Evolutionary conservation across 768 basidiomycete genomes (phyloP).

Genomic region (Phlegmacium glaucopus): DNA sequence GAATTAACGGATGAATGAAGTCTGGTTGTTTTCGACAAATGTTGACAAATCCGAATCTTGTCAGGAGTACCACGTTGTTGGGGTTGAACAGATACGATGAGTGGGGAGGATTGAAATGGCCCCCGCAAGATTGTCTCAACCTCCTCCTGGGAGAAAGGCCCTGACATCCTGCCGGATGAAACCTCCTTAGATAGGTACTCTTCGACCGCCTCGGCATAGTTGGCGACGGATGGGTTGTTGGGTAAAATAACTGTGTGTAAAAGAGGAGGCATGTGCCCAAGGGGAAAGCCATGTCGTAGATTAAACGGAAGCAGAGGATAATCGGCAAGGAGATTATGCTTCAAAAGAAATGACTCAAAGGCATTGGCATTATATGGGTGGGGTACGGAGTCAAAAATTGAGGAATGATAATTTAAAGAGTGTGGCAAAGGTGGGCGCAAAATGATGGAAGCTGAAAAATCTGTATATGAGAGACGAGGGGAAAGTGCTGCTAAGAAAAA

Average conservation of each 20-base stretch:
- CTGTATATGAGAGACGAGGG: too few species aligned
- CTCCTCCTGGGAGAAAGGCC: conserved; percentile 16
- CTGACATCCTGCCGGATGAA: conserved; percentile 16
- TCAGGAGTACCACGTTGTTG: too few species aligned
- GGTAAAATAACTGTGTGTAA: conserved; percentile 11
- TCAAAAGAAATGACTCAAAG: conserved; percentile 19
- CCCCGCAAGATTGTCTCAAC: conserved; percentile 19
- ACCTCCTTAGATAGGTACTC: conserved; percentile 19
- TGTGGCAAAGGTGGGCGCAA: too few species aligned
- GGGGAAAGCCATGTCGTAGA: conserved; percentile 28
- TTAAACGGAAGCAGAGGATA: conserved; percentile 29
- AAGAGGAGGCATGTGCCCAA: conserved; percentile 28
- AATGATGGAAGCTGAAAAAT: too few species aligned
- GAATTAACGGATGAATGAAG: conserved; percentile 13
- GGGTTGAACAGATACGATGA: too few species aligned
- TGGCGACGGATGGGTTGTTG: conserved; percentile 12
- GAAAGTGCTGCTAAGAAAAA: too few species aligned
- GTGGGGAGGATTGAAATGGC: conserved; percentile 23
- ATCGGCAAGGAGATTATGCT: conserved; percentile 12
- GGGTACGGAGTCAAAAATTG: conserved; percentile 20
- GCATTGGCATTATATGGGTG: conserved; percentile 28
- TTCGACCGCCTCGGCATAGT: conserved; percentile 8
- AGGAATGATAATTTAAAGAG: background rate
- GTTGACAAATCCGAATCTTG: too few species aligned
- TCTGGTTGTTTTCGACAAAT: conserved; percentile 13